Conservation (phyloP, 192 early-diverging fungal species). For the Oehlia diaphana region DNA sequence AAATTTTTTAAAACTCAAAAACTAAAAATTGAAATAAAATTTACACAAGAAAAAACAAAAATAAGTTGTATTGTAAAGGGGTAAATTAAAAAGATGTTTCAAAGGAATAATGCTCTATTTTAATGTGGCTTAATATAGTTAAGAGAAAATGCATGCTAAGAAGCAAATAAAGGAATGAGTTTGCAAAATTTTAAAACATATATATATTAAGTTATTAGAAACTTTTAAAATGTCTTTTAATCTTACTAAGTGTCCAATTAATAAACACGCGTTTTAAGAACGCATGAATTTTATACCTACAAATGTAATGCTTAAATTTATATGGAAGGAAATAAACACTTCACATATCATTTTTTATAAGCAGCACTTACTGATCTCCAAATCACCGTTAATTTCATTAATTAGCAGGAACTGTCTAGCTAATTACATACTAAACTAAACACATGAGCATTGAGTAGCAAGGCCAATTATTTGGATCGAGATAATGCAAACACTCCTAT, state of each 20-base stretch:
- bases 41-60: background rate
- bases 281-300: background rate
- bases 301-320: background rate
- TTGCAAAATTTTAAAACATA: too few species aligned
- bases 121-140: too few species aligned
- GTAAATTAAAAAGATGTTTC: too few species aligned
- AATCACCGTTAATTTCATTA: background rate
- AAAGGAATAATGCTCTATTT: too few species aligned
- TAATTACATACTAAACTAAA: too few species aligned
- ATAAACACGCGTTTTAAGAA: background rate
- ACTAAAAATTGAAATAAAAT: background rate
- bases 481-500: slow-evolving; percentile 53
- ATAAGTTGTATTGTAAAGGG: background rate
- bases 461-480: slow-evolving; percentile 15
- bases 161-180: too few species aligned
- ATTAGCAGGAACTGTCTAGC: too few species aligned
- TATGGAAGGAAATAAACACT: background rate
- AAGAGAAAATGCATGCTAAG: too few species aligned
- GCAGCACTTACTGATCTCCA: background rate
- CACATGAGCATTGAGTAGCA: background rate
- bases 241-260: background rate
- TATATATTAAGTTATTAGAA: too few species aligned
- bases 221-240: background rate
- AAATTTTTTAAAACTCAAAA: background rate
- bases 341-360: background rate